Conservation (phyloP, 2,329 filamentous ascomycete species). For the Colletotrichum melonis region DNA sequence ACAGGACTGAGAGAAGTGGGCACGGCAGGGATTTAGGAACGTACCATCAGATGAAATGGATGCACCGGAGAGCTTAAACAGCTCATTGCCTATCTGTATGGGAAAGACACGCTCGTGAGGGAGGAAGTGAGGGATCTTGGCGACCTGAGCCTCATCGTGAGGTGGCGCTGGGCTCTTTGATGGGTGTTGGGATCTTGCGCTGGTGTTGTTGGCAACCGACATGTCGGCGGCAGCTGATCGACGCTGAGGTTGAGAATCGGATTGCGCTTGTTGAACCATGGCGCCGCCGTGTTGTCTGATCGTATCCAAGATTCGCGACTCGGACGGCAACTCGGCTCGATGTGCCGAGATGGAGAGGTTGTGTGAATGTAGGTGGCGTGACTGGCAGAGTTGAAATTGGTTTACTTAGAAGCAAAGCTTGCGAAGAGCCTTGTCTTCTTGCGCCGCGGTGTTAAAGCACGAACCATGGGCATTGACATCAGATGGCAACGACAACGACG, state of each 20-base stretch:
- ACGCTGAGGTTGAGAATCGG: neutral
- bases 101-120: conserved; percentile 80
- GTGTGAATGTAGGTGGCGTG: neutral
- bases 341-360: conserved; percentile 2
- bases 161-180: conserved; percentile 36
- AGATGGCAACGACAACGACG: neutral
- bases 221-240: conserved; percentile 13
- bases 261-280: neutral
- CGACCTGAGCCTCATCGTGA: conserved; percentile 47
- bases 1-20: neutral
- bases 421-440: conserved; percentile 26
- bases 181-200: conserved; percentile 12
- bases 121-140: conserved; percentile 67
- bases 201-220: conserved; percentile 25
- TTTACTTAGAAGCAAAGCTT: conserved; percentile 16
- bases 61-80: conserved; percentile 79
- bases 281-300: neutral
- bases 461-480: conserved; percentile 20
- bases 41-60: conserved; percentile 79
- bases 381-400: neutral
- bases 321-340: conserved; percentile 5
- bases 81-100: conserved; percentile 77
- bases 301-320: neutral
- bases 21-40: conserved; percentile 42
- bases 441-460: conserved; percentile 20